Percentiles rank a stretch among this genome's conserved stretches.
Evolutionary conservation across 345 rosid genomes (phyloP).

Genomic region (Euphorbia tirucalli): DNA sequence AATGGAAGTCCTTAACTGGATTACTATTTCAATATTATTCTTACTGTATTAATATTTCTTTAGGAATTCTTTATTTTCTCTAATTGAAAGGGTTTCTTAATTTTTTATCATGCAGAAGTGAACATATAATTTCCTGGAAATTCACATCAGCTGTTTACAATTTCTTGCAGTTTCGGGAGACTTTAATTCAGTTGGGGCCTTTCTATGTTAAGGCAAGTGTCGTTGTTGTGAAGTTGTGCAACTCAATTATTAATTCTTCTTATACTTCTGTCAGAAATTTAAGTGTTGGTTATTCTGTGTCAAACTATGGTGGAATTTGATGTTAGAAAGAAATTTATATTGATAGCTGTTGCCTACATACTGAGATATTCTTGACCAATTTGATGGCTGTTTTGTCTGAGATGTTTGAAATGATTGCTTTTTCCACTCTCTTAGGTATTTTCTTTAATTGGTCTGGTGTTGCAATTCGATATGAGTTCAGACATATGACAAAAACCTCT

Average conservation of each 20-base stretch:
- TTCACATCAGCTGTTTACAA: slow-evolving; percentile 8
- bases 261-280: not conserved
- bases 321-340: not conserved
- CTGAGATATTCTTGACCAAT: not conserved
- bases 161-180: slow-evolving; percentile 76
- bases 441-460: not conserved
- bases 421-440: not conserved
- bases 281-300: not conserved
- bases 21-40: not conserved
- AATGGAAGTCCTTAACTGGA: not conserved
- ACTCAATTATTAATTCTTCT: not conserved
- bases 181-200: slow-evolving; percentile 85
- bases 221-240: not conserved
- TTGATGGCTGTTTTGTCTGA: not conserved
- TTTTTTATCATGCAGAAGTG: slow-evolving; percentile 8
- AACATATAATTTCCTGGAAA: slow-evolving; percentile 1
- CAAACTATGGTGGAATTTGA: not conserved
- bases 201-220: slow-evolving; percentile 82
- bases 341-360: not conserved
- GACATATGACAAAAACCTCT: too few species aligned
- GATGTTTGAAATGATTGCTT: not conserved
- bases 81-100: not conserved
- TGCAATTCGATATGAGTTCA: not conserved
- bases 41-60: slow-evolving; percentile 12
- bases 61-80: not conserved